Evolutionary conservation across 1,139 yeast species (phyloP), one percentile per base, ranked within the genome.

Genomic region (Candida pseudocylindracea): DNA sequence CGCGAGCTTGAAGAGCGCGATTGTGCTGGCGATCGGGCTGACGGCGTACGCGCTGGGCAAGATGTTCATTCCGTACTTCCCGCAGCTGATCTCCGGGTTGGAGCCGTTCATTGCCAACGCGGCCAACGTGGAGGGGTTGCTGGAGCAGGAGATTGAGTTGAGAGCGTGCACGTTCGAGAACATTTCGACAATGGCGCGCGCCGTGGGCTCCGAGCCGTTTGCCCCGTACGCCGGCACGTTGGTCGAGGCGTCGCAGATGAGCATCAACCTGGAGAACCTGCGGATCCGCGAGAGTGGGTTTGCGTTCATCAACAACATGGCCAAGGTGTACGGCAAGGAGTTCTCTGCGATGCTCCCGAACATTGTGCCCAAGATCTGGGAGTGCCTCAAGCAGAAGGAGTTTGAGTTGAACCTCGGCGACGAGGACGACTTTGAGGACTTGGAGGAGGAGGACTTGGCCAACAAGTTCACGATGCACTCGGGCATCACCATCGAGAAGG

Each of bases 1-100:
- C 37, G 60, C 72, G 5, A 65, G 76, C 32, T 67, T 88, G 49
- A 80, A 78, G 57, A 66, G 88, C 33, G 79, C 92, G 34, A 79
- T 88, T 46, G 94, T 88, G 37, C 79, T 93, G 36, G 95, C 96
- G 29, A 79, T 88, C 49, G 96, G 96, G 36, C 83, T 96, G 29
- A 81, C 94, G 38, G 98, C 98, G 29, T 83, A 75, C 46, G 93
- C 98, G 35, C 72, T 93, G 34, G 94, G 95, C 53, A 74, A 74
- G 45, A 67, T 76, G 30, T 88, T 80, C 55, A 60, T 67, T 39
- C 96, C 96, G 38, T 88, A 64, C 60, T 85, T 85, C 54, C 68
- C 72, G 48, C 67, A 71, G 41, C 78, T 95, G 33, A 70, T 88
- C 43, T 70, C 73, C 48, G 68, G 66, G 40, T 65, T 88, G 43